Evolutionary conservation across 2,329 filamentous ascomycete species (phyloP).

Genomic region (Didymella sp.): DNA sequence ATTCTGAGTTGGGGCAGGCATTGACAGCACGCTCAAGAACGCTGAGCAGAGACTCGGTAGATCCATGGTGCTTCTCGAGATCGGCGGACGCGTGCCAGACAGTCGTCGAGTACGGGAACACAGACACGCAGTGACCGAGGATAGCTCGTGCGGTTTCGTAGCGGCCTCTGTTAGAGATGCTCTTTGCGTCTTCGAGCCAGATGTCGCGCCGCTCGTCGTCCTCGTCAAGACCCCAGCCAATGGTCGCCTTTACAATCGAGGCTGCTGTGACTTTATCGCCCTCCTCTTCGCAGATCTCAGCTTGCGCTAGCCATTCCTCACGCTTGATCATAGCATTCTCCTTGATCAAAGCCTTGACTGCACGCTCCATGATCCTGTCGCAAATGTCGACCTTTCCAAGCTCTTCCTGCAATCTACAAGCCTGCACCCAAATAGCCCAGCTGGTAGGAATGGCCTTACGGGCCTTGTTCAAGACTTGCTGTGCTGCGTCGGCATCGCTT

Average conservation of each 20-base stretch:
- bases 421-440: slow-evolving; percentile 96
- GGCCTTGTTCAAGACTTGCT: slow-evolving; percentile 93
- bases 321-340: slow-evolving; percentile 96
- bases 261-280: slow-evolving; percentile 85
- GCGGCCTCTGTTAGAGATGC: slow-evolving; percentile 78
- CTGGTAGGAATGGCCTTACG: slow-evolving; percentile 93
- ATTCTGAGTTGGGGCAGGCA: slow-evolving; percentile 87
- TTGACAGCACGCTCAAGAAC: slow-evolving; percentile 93
- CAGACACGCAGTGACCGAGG: slow-evolving; percentile 85
- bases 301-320: slow-evolving; percentile 95
- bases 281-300: slow-evolving; percentile 93
- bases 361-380: slow-evolving; percentile 89
- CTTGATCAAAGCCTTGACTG: slow-evolving; percentile 83
- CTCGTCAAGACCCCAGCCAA: slow-evolving; percentile 92
- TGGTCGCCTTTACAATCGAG: slow-evolving; percentile 88
- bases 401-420: slow-evolving; percentile 85
- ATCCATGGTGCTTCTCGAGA: slow-evolving; percentile 87
- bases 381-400: slow-evolving; percentile 81
- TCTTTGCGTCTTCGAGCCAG: slow-evolving; percentile 92
- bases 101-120: slow-evolving; percentile 87
- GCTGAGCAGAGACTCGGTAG: slow-evolving; percentile 80
- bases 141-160: slow-evolving; percentile 94
- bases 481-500: slow-evolving; percentile 88
- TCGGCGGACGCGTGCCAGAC: slow-evolving; percentile 92
- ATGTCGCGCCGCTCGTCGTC: slow-evolving; percentile 95